Conservation (phyloP, 2,329 filamentous ascomycete species). For the Penicillium concentricum region DNA sequence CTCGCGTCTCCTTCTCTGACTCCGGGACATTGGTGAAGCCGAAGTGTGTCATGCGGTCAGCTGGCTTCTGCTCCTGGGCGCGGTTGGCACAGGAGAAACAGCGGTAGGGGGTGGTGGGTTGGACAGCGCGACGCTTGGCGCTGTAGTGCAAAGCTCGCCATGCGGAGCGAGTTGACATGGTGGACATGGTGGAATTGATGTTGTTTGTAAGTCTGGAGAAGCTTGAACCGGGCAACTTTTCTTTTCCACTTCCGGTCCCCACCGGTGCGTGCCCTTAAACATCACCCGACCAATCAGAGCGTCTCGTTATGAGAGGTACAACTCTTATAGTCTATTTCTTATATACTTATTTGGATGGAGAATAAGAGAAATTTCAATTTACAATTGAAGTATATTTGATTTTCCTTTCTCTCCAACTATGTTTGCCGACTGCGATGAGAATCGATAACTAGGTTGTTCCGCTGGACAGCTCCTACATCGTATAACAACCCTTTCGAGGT, state of each 20-base stretch:
- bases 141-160: constrained; percentile 39
- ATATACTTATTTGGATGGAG: background rate
- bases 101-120: constrained; percentile 39
- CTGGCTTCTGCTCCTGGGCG: constrained; percentile 37
- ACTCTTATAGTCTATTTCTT: background rate
- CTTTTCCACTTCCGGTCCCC: constrained; percentile 12
- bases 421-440: background rate
- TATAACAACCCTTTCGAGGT: background rate
- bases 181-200: constrained; percentile 10
- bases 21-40: constrained; percentile 84
- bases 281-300: constrained; percentile 16
- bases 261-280: constrained; percentile 8
- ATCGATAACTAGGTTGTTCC: background rate
- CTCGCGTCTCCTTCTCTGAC: constrained; percentile 69
- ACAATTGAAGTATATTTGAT: no score
- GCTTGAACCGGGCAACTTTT: constrained; percentile 21
- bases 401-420: background rate
- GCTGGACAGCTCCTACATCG: background rate
- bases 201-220: background rate
- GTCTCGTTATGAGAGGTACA: constrained; percentile 2
- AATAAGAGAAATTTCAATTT: background rate
- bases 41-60: constrained; percentile 75
- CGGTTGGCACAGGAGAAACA: constrained; percentile 53
- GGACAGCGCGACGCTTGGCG: constrained; percentile 30
- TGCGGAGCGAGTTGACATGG: constrained; percentile 36